A percentile compares a stretch with the other conserved stretches of the same genome.
These are phyloP conservation scores for Lodderomyces oxycetoniae DNA, from an alignment of 1,139 yeast genomes.

Conservation along the genomic window DNA sequence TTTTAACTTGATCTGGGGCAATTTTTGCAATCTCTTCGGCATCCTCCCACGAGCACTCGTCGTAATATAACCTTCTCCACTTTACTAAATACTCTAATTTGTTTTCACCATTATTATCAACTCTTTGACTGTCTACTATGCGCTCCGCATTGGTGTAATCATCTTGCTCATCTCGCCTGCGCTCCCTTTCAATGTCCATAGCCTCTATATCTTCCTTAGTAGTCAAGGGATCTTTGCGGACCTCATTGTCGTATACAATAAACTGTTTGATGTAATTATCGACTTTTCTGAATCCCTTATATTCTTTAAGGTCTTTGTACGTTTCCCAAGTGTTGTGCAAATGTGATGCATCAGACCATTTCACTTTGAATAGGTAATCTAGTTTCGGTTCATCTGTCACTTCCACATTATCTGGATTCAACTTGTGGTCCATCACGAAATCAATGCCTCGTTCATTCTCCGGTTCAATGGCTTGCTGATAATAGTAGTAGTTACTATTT, in stretches of 20 bases:
- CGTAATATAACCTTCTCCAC: constrained; percentile 91
- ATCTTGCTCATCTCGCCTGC: constrained; percentile 75
- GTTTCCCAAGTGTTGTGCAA: constrained; percentile 94
- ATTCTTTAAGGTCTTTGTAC: constrained; percentile 50
- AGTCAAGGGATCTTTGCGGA: constrained; percentile 72
- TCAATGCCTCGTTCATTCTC: constrained; percentile 48
- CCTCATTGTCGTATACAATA: constrained; percentile 67
- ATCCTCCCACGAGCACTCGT: constrained; percentile 96
- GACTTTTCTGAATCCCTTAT: constrained; percentile 76
- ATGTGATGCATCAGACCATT: constrained; percentile 88
- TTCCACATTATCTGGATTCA: constrained; percentile 33
- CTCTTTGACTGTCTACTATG: constrained; percentile 81
- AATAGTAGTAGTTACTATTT: constrained; percentile 36
- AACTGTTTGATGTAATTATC: constrained; percentile 86
- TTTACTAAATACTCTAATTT: constrained; percentile 80
- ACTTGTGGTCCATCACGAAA: constrained; percentile 50
- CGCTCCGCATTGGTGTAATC: constrained; percentile 87
- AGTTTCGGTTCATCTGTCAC: constrained; percentile 51
- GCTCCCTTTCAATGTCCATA: constrained; percentile 85
- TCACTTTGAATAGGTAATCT: constrained; percentile 63
- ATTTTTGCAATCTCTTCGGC: constrained; percentile 80
- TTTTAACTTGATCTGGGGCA: constrained; percentile 81
- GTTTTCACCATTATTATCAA: constrained; percentile 49
- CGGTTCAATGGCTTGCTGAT: constrained; percentile 31
- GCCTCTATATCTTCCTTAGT: constrained; percentile 89